Evolutionary conservation across 768 basidiomycete species (phyloP).

Genomic region (Boletus patriciae): DNA sequence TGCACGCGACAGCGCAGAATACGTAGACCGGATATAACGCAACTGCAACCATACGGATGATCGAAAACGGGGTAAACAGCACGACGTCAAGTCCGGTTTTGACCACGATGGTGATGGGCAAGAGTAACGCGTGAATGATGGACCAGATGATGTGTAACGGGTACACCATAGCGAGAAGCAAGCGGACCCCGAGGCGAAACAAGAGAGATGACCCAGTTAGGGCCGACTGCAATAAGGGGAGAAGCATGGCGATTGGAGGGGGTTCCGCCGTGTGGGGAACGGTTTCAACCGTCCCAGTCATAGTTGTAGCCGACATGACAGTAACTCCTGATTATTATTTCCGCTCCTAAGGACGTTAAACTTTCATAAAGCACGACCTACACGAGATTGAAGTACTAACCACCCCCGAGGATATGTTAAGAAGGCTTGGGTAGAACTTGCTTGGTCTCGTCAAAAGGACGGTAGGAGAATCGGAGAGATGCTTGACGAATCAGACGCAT

Average conservation of each 20-base stretch:
- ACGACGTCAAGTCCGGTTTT: conserved; percentile 43
- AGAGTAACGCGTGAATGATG: conserved; percentile 41
- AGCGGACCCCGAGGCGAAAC: conserved; percentile 12
- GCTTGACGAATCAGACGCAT: background rate
- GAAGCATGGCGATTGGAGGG: conserved; percentile 27
- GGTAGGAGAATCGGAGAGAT: no score
- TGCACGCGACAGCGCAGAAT: conserved; percentile 55
- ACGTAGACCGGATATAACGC: conserved; percentile 57
- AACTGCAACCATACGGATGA: conserved; percentile 40
- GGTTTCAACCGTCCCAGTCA: background rate
- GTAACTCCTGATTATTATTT: background rate
- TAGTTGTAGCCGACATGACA: conserved; percentile 9
- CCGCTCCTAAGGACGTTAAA: background rate
- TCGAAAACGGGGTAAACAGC: conserved; percentile 46
- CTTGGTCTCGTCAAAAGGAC: background rate
- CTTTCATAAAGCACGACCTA: background rate
- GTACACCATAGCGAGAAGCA: conserved; percentile 11
- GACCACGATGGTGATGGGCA: conserved; percentile 46
- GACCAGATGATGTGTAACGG: conserved; percentile 28
- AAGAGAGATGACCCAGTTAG: conserved; percentile 12
- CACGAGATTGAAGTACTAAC: conserved; percentile 1
- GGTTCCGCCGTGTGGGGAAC: background rate
- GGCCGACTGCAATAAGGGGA: conserved; percentile 19
- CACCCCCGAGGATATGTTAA: background rate
- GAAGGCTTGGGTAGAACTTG: background rate